phyloP scores from a whole-genome alignment of 768 basidiomycete genomes.

The Boletus pseudopeckii region DNA sequence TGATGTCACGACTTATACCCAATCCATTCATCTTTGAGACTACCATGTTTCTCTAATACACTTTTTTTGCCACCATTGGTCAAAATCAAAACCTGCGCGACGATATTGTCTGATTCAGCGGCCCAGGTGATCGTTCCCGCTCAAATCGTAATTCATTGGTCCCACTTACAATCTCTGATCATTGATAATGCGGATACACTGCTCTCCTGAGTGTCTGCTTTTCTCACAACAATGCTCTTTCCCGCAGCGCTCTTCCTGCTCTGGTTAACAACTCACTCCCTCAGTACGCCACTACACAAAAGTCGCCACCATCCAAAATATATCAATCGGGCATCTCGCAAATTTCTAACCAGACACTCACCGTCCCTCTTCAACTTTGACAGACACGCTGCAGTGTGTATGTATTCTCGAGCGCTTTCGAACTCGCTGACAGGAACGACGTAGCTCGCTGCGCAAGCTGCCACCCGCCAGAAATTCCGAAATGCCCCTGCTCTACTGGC shows the following conservation, averaged over 20 bases:
- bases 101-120: not conserved
- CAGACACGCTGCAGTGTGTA: slow-evolving; percentile 11
- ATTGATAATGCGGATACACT: slow-evolving; percentile 2
- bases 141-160: slow-evolving; percentile 5
- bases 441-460: slow-evolving; percentile 16
- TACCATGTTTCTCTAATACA: slow-evolving; percentile 23
- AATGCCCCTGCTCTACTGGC: slow-evolving; percentile 15
- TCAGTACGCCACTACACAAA: slow-evolving; percentile 14
- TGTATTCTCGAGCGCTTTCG: not conserved
- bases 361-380: not conserved
- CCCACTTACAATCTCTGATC: slow-evolving; percentile 7
- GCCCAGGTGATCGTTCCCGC: not conserved
- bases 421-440: not conserved
- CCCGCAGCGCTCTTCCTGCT: slow-evolving; percentile 3
- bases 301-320: not conserved
- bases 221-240: slow-evolving; percentile 12
- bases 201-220: not conserved
- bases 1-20: too few species aligned
- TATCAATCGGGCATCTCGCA: not conserved
- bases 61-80: not conserved
- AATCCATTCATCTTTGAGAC: too few species aligned
- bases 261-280: not conserved
- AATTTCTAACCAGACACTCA: not conserved
- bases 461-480: slow-evolving; percentile 14
- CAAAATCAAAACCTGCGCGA: slow-evolving; percentile 1